phyloP scores from a whole-genome alignment of 768 basidiomycete species.

The Kwoniella newhampshirensis region DNA sequence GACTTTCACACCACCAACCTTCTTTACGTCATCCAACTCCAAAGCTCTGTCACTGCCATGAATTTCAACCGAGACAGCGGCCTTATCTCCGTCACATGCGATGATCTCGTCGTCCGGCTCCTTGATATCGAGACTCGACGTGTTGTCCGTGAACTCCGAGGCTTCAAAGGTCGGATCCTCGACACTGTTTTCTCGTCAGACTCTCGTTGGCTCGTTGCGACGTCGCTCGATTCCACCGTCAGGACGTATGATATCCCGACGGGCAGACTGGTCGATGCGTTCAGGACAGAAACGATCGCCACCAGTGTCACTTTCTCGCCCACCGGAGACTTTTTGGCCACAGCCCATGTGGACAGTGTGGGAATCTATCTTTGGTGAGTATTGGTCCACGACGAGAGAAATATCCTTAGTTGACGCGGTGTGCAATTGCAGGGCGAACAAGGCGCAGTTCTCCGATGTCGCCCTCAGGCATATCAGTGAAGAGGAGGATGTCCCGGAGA shows the following conservation, averaged over 20 bases:
- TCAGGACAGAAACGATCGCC: conserved; percentile 80
- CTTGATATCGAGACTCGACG: conserved; percentile 87
- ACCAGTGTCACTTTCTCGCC: conserved; percentile 92
- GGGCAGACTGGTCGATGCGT: conserved; percentile 85
- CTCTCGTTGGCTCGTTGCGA: conserved; percentile 85
- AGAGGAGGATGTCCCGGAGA: conserved; percentile 65
- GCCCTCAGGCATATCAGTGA: conserved; percentile 77
- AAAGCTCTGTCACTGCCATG: conserved; percentile 70
- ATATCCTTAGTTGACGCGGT: too few species aligned
- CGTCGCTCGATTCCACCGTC: conserved; percentile 86
- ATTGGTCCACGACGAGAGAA: too few species aligned
- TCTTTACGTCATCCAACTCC: conserved; percentile 65
- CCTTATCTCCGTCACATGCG: conserved; percentile 76
- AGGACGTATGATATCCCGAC: conserved; percentile 95
- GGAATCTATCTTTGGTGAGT: conserved; percentile 89
- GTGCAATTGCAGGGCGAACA: conserved; percentile 76
- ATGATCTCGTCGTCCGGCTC: conserved; percentile 79
- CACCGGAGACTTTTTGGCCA: conserved; percentile 91
- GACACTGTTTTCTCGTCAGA: conserved; percentile 94
- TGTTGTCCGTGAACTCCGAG: conserved; percentile 82
- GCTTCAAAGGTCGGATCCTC: conserved; percentile 78
- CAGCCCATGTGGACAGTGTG: conserved; percentile 88
- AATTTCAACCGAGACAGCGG: conserved; percentile 79
- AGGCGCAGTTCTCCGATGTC: conserved; percentile 86
- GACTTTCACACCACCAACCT: conserved; percentile 86